Base-by-base conservation (phyloP, 176 grass and related monocot species). In the Elaeis guineensis region DNA sequence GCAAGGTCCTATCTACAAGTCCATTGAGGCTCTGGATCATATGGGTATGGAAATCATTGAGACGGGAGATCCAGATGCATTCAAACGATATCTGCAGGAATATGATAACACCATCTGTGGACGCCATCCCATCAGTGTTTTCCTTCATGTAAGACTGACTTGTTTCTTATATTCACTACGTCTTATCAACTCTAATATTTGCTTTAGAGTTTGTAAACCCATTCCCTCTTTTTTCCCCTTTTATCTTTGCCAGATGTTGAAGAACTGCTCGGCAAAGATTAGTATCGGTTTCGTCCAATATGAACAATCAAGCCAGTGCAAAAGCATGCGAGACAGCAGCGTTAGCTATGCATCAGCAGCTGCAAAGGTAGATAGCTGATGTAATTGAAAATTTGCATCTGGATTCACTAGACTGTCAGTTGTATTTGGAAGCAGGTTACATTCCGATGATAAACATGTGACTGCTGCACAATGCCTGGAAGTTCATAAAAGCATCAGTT, bases 31-130 rank as follows among this genome's bases (percentile, higher is more conserved):
- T 19, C 72, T 91, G 73, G 93, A 97, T 61, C 82, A 52, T 25
- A 79, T 85, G 78, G 93, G 87, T 25, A 97, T 97, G 84, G 87
- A 97, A 17, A 92, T 97, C 75, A 91, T 97, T 75, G 87, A 97
- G 75, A 83, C 81, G 6, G 93, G 93, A 23, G 84, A 97, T 55
- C 64, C 87, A 0, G 57, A 76, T 23, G 69, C 84, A 0, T 97
- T 91, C 76, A 97, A 91, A 55, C 57, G 25, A 11, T 92, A 97
- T 63, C 59, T 97, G 56, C 72, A 62, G 51, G 52, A 91, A 28
- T 91, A 83, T 11, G 81, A 80, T 54, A 97, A 97, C 49, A 97
- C 93, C 18, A 92, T 97, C 51, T 97, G 87, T 35, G 93, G 93
- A 49, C 93, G 93, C 59, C 87, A 91, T 64, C 93, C 93, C 59